phyloP scores from a whole-genome alignment of 1,284 basidiomycete genomes.

The Lentinula novae-zelandiae region DNA sequence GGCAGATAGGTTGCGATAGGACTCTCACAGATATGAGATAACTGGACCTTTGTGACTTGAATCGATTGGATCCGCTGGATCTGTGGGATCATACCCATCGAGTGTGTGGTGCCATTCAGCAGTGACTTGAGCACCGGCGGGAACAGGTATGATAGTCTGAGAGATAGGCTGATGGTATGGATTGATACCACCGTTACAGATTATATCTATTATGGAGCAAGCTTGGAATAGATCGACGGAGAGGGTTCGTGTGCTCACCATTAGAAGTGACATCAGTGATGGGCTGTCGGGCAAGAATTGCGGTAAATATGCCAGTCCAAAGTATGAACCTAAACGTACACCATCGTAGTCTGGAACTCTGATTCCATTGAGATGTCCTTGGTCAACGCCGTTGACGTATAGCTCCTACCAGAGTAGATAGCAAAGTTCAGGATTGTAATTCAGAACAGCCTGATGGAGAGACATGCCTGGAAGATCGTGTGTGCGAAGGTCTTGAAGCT shows the following conservation, averaged over 20 bases:
- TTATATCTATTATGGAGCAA: constrained; percentile 32
- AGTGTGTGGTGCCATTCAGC: constrained; percentile 54
- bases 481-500: neutral
- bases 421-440: neutral
- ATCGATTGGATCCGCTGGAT: constrained; percentile 49
- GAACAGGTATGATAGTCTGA: constrained; percentile 42
- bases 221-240: no score
- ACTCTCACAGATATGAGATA: constrained; percentile 45
- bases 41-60: constrained; percentile 52
- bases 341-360: constrained; percentile 41
- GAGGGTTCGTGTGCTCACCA: constrained; percentile 17
- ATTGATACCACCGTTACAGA: constrained; percentile 61
- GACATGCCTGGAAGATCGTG: constrained; percentile 1
- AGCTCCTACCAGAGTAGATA: constrained; percentile 20
- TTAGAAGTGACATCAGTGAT: constrained; percentile 53
- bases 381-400: constrained; percentile 28
- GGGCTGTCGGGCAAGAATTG: constrained; percentile 29
- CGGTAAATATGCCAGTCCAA: neutral
- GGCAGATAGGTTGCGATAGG: neutral
- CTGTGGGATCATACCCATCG: constrained; percentile 37
- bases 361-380: constrained; percentile 29
- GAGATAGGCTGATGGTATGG: constrained; percentile 53
- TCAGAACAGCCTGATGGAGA: neutral
- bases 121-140: constrained; percentile 47
- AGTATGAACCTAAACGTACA: constrained; percentile 26